Evolutionary conservation across 1,284 basidiomycete species (phyloP), one percentile per base, ranked within the genome.

Genomic region (Apiotrichum montevideense): DNA sequence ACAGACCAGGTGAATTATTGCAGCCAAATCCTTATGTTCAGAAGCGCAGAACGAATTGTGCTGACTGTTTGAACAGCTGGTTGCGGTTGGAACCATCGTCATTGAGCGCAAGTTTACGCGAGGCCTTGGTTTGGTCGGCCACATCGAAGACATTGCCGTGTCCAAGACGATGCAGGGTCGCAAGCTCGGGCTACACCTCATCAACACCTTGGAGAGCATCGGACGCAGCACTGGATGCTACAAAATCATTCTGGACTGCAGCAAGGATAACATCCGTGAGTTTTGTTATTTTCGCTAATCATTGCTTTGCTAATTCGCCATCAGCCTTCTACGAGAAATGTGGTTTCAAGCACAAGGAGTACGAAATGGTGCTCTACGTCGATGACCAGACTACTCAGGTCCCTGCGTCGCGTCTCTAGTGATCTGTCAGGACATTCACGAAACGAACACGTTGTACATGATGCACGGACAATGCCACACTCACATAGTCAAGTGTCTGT

Each of bases 71-170:
- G 4, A n/a, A 8, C 35, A 74, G 66, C 85, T 98, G 71, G 88
- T 96, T 34, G 93, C 83, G 21, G 85, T 87, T 41, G 95, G 94
- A 13, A 84, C 85, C 4, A 79, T 96, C 52, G 85, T 98, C 70
- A 74, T 98, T 60, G 95, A 98, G 77, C 87, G 86, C 79, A 98
- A 98, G 80, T 97, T 98, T 80, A 79, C 93, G 29, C 83, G 92
- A 32, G 84, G 82, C 7, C 79, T 87, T 14, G 90, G 90, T 21
- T 80, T 81, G 56, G 89, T 91, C 8, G 95, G 92, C 0, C 95
- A 98, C 72, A 95, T 98, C 61, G 95, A 98, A 77, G 95, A 98
- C 72, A 97, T 98, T 63, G 92, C 91, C 1, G 94, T 98, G 3
- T 86, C 90, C 76, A 85, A 87, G 75, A 80, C 78, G 46, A 85